Conservation (phyloP, 495 filamentous ascomycete genomes). For the Articulospora tetracladia region DNA sequence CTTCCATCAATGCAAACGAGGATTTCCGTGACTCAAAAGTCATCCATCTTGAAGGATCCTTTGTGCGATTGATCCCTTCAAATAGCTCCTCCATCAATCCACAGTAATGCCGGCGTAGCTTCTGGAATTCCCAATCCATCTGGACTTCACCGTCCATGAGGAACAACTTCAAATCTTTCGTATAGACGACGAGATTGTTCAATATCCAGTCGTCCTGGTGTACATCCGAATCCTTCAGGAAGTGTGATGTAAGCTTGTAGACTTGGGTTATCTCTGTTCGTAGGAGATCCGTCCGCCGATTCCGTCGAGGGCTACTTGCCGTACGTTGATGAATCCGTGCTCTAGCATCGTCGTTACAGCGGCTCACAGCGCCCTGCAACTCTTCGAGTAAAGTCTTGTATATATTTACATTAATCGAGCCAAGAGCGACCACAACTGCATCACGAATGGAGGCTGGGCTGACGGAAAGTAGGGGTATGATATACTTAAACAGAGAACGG, state of each 20-base stretch:
- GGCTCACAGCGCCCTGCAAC: slow-evolving; percentile 73
- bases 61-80: slow-evolving; percentile 83
- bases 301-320: slow-evolving; percentile 70
- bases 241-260: slow-evolving; percentile 90
- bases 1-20: slow-evolving; percentile 93
- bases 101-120: slow-evolving; percentile 87
- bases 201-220: slow-evolving; percentile 91
- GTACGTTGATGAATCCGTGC: slow-evolving; percentile 78
- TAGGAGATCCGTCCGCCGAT: slow-evolving; percentile 75
- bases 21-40: slow-evolving; percentile 93
- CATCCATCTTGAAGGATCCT: slow-evolving; percentile 86
- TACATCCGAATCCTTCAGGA: slow-evolving; percentile 73
- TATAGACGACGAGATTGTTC: slow-evolving; percentile 82
- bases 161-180: slow-evolving; percentile 89
- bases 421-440: slow-evolving; percentile 87
- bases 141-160: slow-evolving; percentile 91
- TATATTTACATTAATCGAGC: slow-evolving; percentile 93
- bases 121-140: slow-evolving; percentile 94
- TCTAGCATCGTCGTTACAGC: slow-evolving; percentile 85
- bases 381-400: slow-evolving; percentile 90
- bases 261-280: slow-evolving; percentile 94
- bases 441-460: slow-evolving; percentile 74
- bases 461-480: slow-evolving; percentile 81
- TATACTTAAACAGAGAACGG: slow-evolving; percentile 78
- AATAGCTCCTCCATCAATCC: slow-evolving; percentile 90